Base-by-base conservation (phyloP, 2,329 filamentous ascomycete species). In the Pseudocercospora vitis region DNA sequence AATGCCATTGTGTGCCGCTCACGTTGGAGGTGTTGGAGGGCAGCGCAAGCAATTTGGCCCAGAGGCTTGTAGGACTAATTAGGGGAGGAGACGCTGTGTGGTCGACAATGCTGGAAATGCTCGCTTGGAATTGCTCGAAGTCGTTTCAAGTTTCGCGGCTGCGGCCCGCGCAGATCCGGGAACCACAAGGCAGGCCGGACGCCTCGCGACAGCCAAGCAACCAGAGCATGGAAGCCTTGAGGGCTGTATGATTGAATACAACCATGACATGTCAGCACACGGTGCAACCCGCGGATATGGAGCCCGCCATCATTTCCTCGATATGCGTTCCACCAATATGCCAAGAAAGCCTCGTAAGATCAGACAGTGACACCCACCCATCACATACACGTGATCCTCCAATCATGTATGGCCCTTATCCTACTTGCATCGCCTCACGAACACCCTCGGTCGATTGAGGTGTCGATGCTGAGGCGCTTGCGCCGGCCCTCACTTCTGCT, bases 401-500 rank as follows among this genome's bases (percentile, higher is more conserved):
- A n/a, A n/a, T n/a, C n/a, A n/a, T n/a, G n/a, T n/a, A n/a, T n/a
- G n/a, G n/a, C n/a, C n/a, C n/a, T n/a, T n/a, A n/a, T n/a, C n/a
- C n/a, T n/a, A n/a, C n/a, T n/a, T 29, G 24, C 5, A 45, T n/a
- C 3, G 23, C 16, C 29, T 24, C 9, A 5, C 21, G 24, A 6
- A 14, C 23, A 24, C 7, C 12, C 16, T 45, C 40, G n/a, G 14
- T 45, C 40, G 40, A 29, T 11, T 9, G 6, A n/a, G 23, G 24
- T 3, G 4, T 26, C n/a, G 8, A 14, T 14, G 19, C 9, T 29
- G 40, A 9, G 9, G 37, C 48, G 7, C 39, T 14, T 7, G 52
- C 53, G 14, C 51, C 44, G 14, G 44, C 26, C 32, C 59, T 48
- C 23, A 52, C 66, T 61, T 82, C 79, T 1, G 80, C 82, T 50